A percentile compares a stretch with the other conserved stretches of the same genome.
These are phyloP conservation scores for Umbelopsis sp. DNA, from an alignment of 192 early-diverging fungal genomes.

Conservation along the genomic window DNA sequence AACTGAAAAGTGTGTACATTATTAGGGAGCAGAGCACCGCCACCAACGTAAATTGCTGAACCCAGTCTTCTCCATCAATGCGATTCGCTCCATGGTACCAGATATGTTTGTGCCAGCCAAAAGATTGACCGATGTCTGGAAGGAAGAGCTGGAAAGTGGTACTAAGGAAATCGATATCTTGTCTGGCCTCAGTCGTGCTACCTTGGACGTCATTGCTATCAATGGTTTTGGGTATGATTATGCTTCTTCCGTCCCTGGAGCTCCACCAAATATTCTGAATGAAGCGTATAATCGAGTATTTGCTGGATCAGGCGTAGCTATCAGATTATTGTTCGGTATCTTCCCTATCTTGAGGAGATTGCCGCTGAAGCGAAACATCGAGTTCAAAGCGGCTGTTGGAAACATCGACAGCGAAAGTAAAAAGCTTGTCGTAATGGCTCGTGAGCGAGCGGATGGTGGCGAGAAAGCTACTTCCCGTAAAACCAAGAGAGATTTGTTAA, in stretches of 20 bases:
- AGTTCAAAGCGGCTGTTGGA: constrained; percentile 23
- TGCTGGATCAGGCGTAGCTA: constrained; percentile 9
- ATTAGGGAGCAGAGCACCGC: constrained; percentile 47
- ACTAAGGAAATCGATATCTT: constrained; percentile 44
- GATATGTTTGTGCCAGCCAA: constrained; percentile 38
- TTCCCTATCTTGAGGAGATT: constrained; percentile 39
- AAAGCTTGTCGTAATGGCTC: constrained; percentile 42
- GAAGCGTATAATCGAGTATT: constrained; percentile 50
- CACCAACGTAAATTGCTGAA: constrained; percentile 61
- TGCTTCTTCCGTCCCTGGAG: constrained; percentile 30
- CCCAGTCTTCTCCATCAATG: constrained; percentile 50
- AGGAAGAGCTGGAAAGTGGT: constrained; percentile 26
- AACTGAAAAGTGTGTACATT: background rate
- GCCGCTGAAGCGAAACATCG: constrained; percentile 26
- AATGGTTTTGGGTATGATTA: constrained; percentile 55
- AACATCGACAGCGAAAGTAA: constrained; percentile 39
- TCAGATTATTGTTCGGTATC: constrained; percentile 27
- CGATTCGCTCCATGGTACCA: constrained; percentile 49
- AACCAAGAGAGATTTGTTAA: constrained; percentile 46
- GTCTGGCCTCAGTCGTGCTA: constrained; percentile 39
- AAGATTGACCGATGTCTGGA: constrained; percentile 44
- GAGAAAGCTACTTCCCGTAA: constrained; percentile 2
- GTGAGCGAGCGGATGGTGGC: constrained; percentile 23
- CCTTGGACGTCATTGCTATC: constrained; percentile 51
- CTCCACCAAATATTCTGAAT: constrained; percentile 42